Evolutionary conservation across 2,329 filamentous ascomycete genomes (phyloP).

Genomic region (Colletotrichum lini): DNA sequence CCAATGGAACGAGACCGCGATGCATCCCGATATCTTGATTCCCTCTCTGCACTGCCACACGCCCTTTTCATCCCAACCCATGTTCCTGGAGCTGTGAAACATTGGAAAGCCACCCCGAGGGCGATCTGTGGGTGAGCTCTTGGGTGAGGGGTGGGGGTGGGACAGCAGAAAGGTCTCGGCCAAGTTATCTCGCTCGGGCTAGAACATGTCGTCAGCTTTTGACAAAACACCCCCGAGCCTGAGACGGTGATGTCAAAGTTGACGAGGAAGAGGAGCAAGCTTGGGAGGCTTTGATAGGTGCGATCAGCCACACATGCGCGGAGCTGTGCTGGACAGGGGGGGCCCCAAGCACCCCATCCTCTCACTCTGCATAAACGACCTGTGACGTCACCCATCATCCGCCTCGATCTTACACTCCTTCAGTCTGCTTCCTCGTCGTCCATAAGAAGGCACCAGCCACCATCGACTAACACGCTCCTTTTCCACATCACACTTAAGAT

Average conservation of each 20-base stretch:
- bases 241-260: slow-evolving; percentile 34
- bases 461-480: background rate
- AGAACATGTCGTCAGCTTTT: slow-evolving; percentile 21
- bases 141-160: too few relatives aligned
- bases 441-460: slow-evolving; percentile 22
- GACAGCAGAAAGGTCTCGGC: background rate
- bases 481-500: background rate
- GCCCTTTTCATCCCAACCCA: background rate
- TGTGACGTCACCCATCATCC: slow-evolving; percentile 23
- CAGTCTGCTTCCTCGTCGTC: background rate
- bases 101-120: background rate
- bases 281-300: slow-evolving; percentile 32
- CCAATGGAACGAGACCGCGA: background rate
- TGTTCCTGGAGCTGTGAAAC: background rate
- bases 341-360: background rate
- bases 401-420: background rate
- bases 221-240: background rate
- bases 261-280: background rate
- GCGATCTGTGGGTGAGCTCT: background rate
- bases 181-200: slow-evolving; percentile 6
- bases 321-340: slow-evolving; percentile 14
- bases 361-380: background rate
- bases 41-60: background rate
- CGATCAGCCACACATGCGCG: slow-evolving; percentile 28
- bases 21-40: background rate